Evolutionary conservation across 2,329 filamentous ascomycete genomes (phyloP).

Genomic region (Pseudogymnoascus sp.): DNA sequence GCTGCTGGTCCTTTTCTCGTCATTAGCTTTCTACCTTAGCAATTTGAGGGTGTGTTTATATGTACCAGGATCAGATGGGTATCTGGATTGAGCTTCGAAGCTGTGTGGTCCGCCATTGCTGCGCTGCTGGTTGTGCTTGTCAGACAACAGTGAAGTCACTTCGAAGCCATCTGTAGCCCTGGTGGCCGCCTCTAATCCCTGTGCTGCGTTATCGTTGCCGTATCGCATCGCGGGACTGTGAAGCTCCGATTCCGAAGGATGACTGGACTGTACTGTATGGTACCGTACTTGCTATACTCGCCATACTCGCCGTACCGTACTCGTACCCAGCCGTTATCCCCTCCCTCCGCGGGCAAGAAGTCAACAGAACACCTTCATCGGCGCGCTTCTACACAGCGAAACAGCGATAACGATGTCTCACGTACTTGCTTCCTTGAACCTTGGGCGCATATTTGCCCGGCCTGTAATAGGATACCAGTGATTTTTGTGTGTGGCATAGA

Average conservation of each 20-base stretch:
- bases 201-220: conserved; percentile 1
- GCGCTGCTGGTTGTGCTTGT: conserved; percentile 2
- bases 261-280: neutral
- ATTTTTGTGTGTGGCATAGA: neutral
- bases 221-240: neutral
- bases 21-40: conserved; percentile 17
- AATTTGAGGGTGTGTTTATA: conserved; percentile 12
- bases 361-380: neutral
- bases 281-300: neutral
- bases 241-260: neutral
- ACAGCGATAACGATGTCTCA: neutral
- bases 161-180: conserved; percentile 11
- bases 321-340: neutral
- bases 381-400: conserved; percentile 5
- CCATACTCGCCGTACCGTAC: neutral
- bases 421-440: neutral
- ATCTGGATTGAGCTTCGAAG: conserved; percentile 65
- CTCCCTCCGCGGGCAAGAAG: neutral
- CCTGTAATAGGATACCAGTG: neutral
- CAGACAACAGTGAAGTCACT: neutral
- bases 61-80: conserved; percentile 69
- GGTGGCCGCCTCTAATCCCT: conserved; percentile 6
- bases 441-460: neutral
- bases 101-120: conserved; percentile 54
- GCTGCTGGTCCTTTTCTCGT: conserved; percentile 71